Evolutionary conservation across 208 protist species (phyloP), one percentile per base, ranked within the genome.

Genomic region (Sergeia podlipaevii): DNA sequence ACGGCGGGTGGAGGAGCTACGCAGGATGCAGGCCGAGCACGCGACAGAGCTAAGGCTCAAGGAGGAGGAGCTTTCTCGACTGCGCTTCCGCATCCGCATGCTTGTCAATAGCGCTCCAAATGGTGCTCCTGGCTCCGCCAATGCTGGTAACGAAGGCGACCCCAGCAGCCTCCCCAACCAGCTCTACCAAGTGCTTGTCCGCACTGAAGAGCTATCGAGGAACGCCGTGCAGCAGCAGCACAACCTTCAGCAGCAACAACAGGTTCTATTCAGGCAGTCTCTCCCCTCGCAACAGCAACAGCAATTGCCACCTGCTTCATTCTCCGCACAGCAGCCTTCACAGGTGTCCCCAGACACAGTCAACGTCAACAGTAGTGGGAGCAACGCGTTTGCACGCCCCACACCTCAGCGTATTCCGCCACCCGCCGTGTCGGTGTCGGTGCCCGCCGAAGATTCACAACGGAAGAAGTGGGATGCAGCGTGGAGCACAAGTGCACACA

Each of bases 11-110:
- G 79, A 84, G 41, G 86, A 93, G 39, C 38, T 90, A 4, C 79
- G 73, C 11, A 75, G 81, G 0, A 56, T 81, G 47, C 78, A 89
- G 47, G 76, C 79, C 20, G 86, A 93, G 48, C 80, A 89, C 56
- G 65, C 75, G 2, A 68, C 81, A 30, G 86, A 93, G 69, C 41
- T 93, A 44, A 74, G 69, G 26, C 45, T 93, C 43, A 87, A 88
- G 65, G 81, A 93, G 10, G 86, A 93, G 43, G 80, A 88, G 38
- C 61, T 93, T 10, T 30, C 60, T 11, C 86, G 79, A 11, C 69
- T 90, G 20, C 81, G 80, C 13, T 86, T 84, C 51, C 81, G 81
- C 18, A 27, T 90, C 37, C 80, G 79, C 7, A 62, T 66, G n/a
- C 29, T 82, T 18, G 24, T 36, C 43, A 46, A 66, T 1, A 44